phyloP scores from a whole-genome alignment of 2,329 filamentous ascomycete genomes.

The Ophiocordyceps camponoti-leonardi region DNA sequence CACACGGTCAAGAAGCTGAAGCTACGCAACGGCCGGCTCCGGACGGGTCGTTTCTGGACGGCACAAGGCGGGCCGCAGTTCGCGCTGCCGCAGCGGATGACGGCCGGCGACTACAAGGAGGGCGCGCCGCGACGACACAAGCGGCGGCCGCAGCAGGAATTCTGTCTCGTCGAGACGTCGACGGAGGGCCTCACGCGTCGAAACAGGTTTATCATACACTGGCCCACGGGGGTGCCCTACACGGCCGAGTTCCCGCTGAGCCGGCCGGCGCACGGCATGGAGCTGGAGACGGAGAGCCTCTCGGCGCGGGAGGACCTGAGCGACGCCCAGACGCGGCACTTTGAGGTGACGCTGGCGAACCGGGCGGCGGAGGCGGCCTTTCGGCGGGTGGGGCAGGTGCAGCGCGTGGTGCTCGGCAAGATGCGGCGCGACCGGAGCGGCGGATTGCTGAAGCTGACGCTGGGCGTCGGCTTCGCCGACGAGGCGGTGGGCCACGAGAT shows the following conservation, averaged over 20 bases:
- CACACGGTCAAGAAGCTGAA: neutral
- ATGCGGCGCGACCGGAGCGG: neutral
- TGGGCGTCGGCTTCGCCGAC: neutral
- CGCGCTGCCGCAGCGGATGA: constrained; percentile 1
- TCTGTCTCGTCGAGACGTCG: neutral
- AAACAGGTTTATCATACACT: neutral
- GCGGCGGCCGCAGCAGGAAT: neutral
- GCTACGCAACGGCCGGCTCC: neutral
- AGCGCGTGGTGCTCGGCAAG: neutral
- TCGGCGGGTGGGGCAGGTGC: neutral
- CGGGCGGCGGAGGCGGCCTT: neutral
- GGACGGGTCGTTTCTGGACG: constrained; percentile 2
- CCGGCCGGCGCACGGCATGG: neutral
- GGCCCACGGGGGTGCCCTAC: neutral
- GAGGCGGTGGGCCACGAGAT: neutral
- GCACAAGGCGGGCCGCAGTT: constrained; percentile 4
- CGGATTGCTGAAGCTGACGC: neutral
- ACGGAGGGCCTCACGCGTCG: neutral
- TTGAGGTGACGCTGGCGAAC: neutral
- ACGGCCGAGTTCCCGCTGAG: neutral
- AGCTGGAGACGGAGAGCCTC: neutral
- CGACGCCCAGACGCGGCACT: neutral
- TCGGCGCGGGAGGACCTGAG: neutral
- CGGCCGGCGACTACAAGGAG: neutral
- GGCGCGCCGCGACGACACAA: neutral